These are phyloP conservation scores for Chondrus crispus DNA, from an alignment of 23 red algal species.

Conservation along the genomic window DNA sequence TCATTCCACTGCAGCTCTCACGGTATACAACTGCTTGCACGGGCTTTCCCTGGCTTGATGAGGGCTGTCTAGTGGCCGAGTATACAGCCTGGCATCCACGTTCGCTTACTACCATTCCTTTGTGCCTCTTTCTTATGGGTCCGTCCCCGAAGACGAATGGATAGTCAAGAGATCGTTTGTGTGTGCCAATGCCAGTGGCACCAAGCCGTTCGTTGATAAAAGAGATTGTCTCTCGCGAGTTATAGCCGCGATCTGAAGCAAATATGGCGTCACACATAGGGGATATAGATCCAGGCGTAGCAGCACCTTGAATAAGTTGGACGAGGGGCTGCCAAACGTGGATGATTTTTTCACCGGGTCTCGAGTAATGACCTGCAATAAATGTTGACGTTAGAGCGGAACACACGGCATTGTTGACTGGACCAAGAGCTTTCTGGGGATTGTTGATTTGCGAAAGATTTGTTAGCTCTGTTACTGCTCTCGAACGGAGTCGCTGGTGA, in stretches of 20 bases:
- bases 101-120: background rate
- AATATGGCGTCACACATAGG: background rate
- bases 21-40: background rate
- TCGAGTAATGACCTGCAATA: background rate
- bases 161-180: conserved; percentile 22
- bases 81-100: background rate
- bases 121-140: conserved; percentile 4
- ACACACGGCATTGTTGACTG: background rate
- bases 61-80: background rate
- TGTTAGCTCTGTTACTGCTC: background rate
- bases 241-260: background rate
- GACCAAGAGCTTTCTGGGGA: conserved; percentile 3
- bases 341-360: background rate
- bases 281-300: background rate
- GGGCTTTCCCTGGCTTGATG: background rate
- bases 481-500: background rate
- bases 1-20: background rate
- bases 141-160: conserved; percentile 4
- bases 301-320: background rate
- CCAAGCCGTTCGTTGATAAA: background rate
- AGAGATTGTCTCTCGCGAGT: background rate
- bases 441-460: conserved; percentile 6
- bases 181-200: conserved; percentile 19
- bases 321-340: background rate
- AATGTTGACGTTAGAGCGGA: background rate